Evolutionary conservation across 2,329 filamentous ascomycete species (phyloP).

Genomic region (Metarhizium rileyi): DNA sequence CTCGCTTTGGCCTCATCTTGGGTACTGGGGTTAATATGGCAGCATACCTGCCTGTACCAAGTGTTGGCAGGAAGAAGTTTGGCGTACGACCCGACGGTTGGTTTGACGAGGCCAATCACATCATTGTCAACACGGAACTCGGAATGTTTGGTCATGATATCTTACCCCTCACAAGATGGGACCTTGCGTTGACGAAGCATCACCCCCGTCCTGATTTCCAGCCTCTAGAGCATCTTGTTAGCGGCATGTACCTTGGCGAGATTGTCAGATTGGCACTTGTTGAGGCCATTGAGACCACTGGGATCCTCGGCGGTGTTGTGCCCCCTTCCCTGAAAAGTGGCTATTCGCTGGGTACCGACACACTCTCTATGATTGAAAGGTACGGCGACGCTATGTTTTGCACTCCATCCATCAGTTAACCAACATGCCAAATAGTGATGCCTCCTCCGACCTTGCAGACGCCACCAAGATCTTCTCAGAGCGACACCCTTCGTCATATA

Average conservation of each 20-base stretch:
- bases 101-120: constrained; percentile 49
- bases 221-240: constrained; percentile 52
- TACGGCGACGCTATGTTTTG: constrained; percentile 22
- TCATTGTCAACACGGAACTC: constrained; percentile 58
- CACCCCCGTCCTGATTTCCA: constrained; percentile 52
- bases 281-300: constrained; percentile 46
- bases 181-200: constrained; percentile 38
- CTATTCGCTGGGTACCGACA: constrained; percentile 53
- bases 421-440: constrained; percentile 28
- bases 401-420: not conserved
- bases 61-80: constrained; percentile 46
- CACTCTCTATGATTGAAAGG: constrained; percentile 47
- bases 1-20: constrained; percentile 54
- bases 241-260: constrained; percentile 58
- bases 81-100: constrained; percentile 43
- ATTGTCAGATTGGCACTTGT: constrained; percentile 48
- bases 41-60: constrained; percentile 49
- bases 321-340: constrained; percentile 40
- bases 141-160: constrained; percentile 55
- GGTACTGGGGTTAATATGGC: constrained; percentile 60
- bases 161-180: constrained; percentile 53
- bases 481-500: constrained; percentile 36
- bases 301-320: constrained; percentile 45
- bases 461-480: constrained; percentile 39
- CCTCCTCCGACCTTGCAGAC: constrained; percentile 28